A percentile compares a stretch with the other conserved stretches of the same genome.
phyloP scores from a whole-genome alignment of 306 rosid genomes.

The Calophaca sinica region DNA sequence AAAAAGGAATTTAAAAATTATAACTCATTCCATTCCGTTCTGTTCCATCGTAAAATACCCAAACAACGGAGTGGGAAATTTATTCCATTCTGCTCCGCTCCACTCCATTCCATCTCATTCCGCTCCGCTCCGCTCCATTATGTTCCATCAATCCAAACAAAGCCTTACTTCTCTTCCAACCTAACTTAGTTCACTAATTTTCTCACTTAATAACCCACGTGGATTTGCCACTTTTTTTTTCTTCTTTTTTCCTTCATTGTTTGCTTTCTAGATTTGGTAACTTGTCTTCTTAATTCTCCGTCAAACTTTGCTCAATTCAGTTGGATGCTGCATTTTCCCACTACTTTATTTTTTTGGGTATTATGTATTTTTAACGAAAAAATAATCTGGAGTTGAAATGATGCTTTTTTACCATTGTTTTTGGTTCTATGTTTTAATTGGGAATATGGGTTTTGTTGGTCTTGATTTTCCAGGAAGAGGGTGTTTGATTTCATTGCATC shows the following conservation, averaged over 20 bases:
- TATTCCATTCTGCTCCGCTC: too few species aligned
- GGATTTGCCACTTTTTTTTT: neutral
- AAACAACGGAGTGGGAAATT: too few species aligned
- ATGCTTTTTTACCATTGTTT: conserved; percentile 24
- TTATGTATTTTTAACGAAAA: conserved; percentile 11
- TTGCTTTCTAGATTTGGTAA: conserved; percentile 34
- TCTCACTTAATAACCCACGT: conserved; percentile 2
- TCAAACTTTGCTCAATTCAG: neutral
- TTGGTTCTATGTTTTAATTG: neutral
- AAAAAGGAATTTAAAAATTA: too few species aligned
- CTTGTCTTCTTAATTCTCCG: conserved; percentile 25
- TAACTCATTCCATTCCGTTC: too few species aligned
- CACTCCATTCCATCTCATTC: too few species aligned
- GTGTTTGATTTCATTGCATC: neutral
- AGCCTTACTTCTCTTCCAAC: too few species aligned
- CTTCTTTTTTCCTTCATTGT: neutral
- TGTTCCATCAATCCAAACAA: too few species aligned
- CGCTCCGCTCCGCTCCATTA: too few species aligned
- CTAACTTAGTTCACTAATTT: too few species aligned
- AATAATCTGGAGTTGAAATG: conserved; percentile 13
- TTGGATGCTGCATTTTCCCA: conserved; percentile 35
- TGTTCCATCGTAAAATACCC: too few species aligned
- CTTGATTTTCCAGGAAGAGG: conserved; percentile 22
- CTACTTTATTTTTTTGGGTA: conserved; percentile 32
- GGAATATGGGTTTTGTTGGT: conserved; percentile 32